Percentiles rank a stretch among this genome's conserved stretches.
phyloP scores from a whole-genome alignment of 345 rosid species.

The Eucalyptus sideroxylon region DNA sequence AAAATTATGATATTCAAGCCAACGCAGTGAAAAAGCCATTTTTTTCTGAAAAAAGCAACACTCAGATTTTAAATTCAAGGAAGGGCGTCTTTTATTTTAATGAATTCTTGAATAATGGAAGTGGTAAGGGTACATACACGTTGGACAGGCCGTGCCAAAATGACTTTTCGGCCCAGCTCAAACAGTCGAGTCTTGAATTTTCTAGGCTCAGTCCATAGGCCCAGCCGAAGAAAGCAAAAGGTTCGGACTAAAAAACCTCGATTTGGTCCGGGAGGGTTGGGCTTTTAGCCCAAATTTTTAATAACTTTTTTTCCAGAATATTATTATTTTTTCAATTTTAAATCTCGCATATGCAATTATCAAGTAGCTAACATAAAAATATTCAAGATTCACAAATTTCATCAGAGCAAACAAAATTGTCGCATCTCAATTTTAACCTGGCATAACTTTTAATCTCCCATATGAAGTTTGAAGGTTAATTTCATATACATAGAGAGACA shows the following conservation, averaged over 20 bases:
- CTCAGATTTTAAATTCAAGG: neutral
- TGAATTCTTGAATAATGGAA: neutral
- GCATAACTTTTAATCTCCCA: neutral
- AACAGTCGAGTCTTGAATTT: neutral
- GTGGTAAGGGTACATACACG: neutral
- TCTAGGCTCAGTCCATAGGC: neutral
- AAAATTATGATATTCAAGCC: no score
- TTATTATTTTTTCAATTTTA: neutral
- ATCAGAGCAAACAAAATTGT: neutral
- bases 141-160: neutral
- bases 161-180: neutral
- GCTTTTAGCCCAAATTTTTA: neutral
- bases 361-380: neutral
- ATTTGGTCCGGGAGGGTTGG: neutral
- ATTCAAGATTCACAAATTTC: neutral
- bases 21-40: rapidly evolving
- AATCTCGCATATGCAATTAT: neutral
- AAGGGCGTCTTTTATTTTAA: neutral
- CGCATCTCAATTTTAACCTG: neutral
- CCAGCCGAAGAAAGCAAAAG: neutral
- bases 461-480: neutral
- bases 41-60: no score
- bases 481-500: no score
- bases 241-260: neutral
- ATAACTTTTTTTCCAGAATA: neutral